Conservation (phyloP, 2,329 filamentous ascomycete species). For the Pestalotiopsis sp. region DNA sequence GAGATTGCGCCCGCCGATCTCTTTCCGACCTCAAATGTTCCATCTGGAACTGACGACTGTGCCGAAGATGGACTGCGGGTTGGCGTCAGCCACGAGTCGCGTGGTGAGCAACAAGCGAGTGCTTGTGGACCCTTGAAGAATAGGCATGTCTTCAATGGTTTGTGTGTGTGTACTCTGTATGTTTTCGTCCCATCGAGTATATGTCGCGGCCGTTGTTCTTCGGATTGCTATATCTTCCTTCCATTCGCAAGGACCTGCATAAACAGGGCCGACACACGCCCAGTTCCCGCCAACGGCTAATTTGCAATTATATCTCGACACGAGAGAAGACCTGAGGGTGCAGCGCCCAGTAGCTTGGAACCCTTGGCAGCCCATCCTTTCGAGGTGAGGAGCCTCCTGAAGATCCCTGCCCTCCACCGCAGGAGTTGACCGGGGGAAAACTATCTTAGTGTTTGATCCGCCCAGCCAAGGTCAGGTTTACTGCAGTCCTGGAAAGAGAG, state of each 20-base stretch:
- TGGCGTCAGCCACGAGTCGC: neutral
- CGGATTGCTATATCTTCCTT: neutral
- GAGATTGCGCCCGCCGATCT: neutral
- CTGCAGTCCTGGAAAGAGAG: neutral
- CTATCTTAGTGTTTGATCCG: constrained; percentile 11
- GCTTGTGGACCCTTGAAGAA: neutral
- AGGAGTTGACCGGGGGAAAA: constrained; percentile 2
- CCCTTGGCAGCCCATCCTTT: constrained; percentile 6
- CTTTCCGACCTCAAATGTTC: neutral
- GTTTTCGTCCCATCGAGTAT: too few relatives aligned
- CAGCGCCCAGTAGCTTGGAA: constrained; percentile 1
- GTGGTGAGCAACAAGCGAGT: neutral
- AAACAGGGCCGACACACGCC: neutral
- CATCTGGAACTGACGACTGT: neutral
- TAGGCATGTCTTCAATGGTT: neutral
- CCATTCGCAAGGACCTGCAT: neutral
- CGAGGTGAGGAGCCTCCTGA: constrained; percentile 11
- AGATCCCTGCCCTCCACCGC: constrained; percentile 5
- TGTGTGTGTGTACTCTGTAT: too few relatives aligned
- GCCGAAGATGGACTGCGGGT: neutral
- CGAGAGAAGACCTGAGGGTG: neutral
- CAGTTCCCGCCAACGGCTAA: neutral
- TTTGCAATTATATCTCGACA: neutral
- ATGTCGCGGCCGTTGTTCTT: neutral
- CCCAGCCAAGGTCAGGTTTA: constrained; percentile 10